These are phyloP conservation scores for Hypoxylon sp. DNA, from an alignment of 2,329 filamentous ascomycete genomes.

Conservation along the genomic window DNA sequence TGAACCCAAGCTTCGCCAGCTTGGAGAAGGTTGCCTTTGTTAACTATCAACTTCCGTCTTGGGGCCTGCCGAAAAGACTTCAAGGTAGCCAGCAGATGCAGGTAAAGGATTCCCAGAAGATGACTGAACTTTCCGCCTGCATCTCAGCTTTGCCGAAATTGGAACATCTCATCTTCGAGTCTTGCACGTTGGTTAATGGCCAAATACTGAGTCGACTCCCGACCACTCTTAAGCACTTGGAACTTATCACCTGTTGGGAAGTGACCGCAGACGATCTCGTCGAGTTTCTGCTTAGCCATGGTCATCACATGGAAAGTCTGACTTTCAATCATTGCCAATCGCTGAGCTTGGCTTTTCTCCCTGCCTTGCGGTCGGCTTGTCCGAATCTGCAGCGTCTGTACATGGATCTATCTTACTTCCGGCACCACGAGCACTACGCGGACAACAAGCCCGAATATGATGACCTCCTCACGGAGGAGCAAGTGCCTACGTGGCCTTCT, in stretches of 20 bases:
- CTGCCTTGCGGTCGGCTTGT: slow-evolving; percentile 73
- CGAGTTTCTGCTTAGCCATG: slow-evolving; percentile 75
- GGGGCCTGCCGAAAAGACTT: slow-evolving; percentile 36
- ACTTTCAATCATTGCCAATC: slow-evolving; percentile 83
- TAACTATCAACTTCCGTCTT: slow-evolving; percentile 71
- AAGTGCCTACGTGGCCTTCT: slow-evolving; percentile 83
- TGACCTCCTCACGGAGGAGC: slow-evolving; percentile 69
- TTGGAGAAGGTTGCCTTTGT: slow-evolving; percentile 70
- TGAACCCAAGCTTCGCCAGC: slow-evolving; percentile 65
- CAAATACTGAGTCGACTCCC: slow-evolving; percentile 78
- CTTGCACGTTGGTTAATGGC: slow-evolving; percentile 78
- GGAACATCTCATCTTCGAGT: slow-evolving; percentile 77
- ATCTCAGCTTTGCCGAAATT: slow-evolving; percentile 70
- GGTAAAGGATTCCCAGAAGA: slow-evolving; percentile 48
- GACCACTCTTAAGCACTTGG: slow-evolving; percentile 72
- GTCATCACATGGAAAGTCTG: slow-evolving; percentile 74
- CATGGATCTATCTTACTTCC: slow-evolving; percentile 85
- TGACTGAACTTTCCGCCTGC: slow-evolving; percentile 59
- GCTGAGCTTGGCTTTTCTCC: slow-evolving; percentile 80
- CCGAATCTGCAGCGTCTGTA: slow-evolving; percentile 77
- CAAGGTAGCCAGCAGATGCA: slow-evolving; percentile 47
- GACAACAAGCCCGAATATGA: slow-evolving; percentile 83
- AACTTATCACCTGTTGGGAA: slow-evolving; percentile 83
- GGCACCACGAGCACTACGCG: slow-evolving; percentile 73
- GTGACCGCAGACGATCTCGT: slow-evolving; percentile 75